Evolutionary conservation across 1,284 basidiomycete species (phyloP), one percentile per base, ranked within the genome.

Genomic region (Irpex sp.): DNA sequence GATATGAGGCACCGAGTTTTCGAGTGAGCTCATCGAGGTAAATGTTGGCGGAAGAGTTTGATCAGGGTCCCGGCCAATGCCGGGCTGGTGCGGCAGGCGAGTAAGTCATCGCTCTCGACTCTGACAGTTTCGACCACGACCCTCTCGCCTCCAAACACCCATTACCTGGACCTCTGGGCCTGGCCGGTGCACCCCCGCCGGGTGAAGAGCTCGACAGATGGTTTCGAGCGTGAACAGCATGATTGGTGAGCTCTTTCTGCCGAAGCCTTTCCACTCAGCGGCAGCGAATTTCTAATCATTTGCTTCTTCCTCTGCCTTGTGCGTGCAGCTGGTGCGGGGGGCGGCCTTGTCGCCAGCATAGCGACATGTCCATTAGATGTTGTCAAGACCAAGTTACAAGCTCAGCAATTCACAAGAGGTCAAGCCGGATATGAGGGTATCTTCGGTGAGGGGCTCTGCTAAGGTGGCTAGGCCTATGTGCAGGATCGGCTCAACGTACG

Each of bases 331-430:
- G 91, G 91, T 66, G 91, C 92, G 65, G 90, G 90, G 59, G 89
- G 91, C 61, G 97, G 97, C 64, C 83, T 99, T 64, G 92, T 96
- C 68, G 92, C 94, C 61, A 94, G 92, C 75, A 84, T 99, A 67
- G 93, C 95, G 63, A 99, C 97, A 7, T 99, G 97, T 75, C 97
- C 97, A 5, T 83, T 99, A 62, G 97, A 99, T 76, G 97, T 99
- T 54, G 84, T 99, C 77, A 99, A 99, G 82, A 99, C 97, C 0
- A 93, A 94, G 68, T 78, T 99, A 53, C 97, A 99, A 79, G 97
- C 97, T 17, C 94, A 97, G 76, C 83, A 85, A 63, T 80, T 82
- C 26, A 77, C 87, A 33, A 82, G 81, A 56, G 89, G 89, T 36
- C 83, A 89, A 64, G 76, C 79, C 62, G 87, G 84, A 15, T 95